phyloP scores from a whole-genome alignment of 176 grass and related monocot genomes.

The Musa itinerans region DNA sequence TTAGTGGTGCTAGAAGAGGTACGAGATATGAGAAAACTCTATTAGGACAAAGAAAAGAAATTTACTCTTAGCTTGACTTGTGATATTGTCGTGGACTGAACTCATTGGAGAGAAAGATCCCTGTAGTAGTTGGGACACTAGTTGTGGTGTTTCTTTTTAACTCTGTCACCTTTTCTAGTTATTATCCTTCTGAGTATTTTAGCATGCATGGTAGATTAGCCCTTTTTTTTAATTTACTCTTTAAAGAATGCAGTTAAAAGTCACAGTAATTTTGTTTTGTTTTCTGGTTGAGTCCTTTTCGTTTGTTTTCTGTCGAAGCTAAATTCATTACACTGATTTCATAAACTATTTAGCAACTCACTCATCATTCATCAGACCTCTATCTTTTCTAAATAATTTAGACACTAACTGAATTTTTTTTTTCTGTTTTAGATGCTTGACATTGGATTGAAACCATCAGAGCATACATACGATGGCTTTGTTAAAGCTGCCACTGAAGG shows the following conservation, averaged over 20 bases:
- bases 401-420: neutral
- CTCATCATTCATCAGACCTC: neutral
- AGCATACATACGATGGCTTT: constrained; percentile 72
- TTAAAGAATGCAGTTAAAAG: neutral
- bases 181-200: neutral
- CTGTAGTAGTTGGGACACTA: neutral
- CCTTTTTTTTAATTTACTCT: neutral
- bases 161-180: neutral
- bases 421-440: constrained; percentile 58
- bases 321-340: neutral
- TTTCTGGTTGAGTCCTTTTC: neutral
- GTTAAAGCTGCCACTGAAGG: constrained; percentile 42
- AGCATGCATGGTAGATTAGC: neutral
- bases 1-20: neutral
- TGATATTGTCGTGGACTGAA: neutral
- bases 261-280: neutral
- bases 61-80: neutral
- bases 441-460: constrained; percentile 55
- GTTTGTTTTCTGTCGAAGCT: no score
- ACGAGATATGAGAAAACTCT: neutral
- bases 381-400: neutral
- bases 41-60: neutral
- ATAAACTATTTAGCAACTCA: neutral
- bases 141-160: neutral
- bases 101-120: neutral